phyloP scores from a whole-genome alignment of 2,329 filamentous ascomycete species.

The Claviceps sorghi region DNA sequence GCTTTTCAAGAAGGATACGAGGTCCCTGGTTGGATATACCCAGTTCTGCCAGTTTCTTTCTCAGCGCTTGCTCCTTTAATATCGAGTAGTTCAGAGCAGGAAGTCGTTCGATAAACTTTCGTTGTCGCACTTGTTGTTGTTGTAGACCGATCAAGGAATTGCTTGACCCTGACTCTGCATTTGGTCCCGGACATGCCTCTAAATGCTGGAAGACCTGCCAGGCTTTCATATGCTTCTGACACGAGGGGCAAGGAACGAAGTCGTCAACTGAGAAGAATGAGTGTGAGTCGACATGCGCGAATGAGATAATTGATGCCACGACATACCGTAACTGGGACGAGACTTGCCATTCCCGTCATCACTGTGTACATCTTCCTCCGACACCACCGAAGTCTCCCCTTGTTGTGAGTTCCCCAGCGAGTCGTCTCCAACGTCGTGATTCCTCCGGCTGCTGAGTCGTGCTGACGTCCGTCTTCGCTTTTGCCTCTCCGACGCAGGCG shows the following conservation, averaged over 20 bases:
- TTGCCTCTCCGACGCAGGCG: slow-evolving; percentile 15
- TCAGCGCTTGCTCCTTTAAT: slow-evolving; percentile 62
- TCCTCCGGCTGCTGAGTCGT: slow-evolving; percentile 29
- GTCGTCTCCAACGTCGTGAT: slow-evolving; percentile 15
- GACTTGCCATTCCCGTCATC: slow-evolving; percentile 17
- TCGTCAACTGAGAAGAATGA: slow-evolving; percentile 43
- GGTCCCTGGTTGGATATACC: slow-evolving; percentile 60
- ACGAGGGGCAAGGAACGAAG: slow-evolving; percentile 72
- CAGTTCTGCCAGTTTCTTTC: slow-evolving; percentile 68
- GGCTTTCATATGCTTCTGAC: slow-evolving; percentile 63
- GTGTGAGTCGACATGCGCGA: background rate
- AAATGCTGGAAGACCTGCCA: slow-evolving; percentile 67
- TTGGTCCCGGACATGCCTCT: slow-evolving; percentile 43
- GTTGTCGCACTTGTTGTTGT: slow-evolving; percentile 7
- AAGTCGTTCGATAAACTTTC: slow-evolving; percentile 40
- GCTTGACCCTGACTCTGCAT: slow-evolving; percentile 1
- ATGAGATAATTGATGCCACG: background rate
- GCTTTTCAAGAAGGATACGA: slow-evolving; percentile 55
- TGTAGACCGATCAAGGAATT: slow-evolving; percentile 11
- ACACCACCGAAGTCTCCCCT: background rate
- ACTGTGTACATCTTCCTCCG: slow-evolving; percentile 10
- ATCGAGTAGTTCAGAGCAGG: slow-evolving; percentile 76
- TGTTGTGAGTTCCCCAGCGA: background rate
- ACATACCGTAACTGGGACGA: slow-evolving; percentile 14
- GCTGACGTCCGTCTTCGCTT: slow-evolving; percentile 41